Evolutionary conservation across 192 early-diverging fungal genomes (phyloP).

Genomic region (Spinellus fusiger): DNA sequence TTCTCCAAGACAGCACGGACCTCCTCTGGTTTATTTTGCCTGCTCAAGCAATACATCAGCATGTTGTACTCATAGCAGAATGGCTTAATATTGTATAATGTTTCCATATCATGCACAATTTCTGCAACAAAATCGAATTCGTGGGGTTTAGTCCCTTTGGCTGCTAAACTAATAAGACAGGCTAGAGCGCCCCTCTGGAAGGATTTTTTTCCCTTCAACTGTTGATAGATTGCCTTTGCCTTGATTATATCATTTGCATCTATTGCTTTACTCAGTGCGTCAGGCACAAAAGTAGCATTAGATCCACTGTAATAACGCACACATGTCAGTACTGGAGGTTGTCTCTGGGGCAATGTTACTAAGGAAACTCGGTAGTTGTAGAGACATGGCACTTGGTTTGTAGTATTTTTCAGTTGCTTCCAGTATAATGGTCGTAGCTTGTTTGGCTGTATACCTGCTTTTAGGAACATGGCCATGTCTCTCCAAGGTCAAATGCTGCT

Average conservation of each 20-base stretch:
- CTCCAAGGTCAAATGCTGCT: neutral
- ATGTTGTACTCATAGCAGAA: constrained; percentile 22
- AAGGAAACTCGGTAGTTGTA: too few species aligned
- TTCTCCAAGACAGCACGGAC: constrained; percentile 18
- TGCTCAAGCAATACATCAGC: constrained; percentile 16
- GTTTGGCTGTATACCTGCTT: neutral
- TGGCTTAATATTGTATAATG: neutral
- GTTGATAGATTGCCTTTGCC: too few species aligned
- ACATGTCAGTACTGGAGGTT: too few species aligned
- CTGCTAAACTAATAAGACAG: neutral
- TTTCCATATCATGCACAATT: constrained; percentile 14
- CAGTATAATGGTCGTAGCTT: neutral
- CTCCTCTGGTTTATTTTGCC: constrained; percentile 12
- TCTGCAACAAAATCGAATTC: constrained; percentile 13
- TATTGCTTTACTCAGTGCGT: too few species aligned
- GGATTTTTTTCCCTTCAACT: too few species aligned
- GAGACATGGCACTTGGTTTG: too few species aligned
- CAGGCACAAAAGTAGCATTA: too few species aligned
- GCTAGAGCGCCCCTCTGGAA: neutral
- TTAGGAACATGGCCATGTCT: neutral
- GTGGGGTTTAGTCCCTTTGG: neutral
- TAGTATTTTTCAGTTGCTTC: too few species aligned
- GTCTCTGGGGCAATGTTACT: too few species aligned
- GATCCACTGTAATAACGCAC: too few species aligned
- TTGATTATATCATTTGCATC: neutral